Evolutionary conservation across 1,284 basidiomycete genomes (phyloP).

Genomic region (Peniophora sp.): DNA sequence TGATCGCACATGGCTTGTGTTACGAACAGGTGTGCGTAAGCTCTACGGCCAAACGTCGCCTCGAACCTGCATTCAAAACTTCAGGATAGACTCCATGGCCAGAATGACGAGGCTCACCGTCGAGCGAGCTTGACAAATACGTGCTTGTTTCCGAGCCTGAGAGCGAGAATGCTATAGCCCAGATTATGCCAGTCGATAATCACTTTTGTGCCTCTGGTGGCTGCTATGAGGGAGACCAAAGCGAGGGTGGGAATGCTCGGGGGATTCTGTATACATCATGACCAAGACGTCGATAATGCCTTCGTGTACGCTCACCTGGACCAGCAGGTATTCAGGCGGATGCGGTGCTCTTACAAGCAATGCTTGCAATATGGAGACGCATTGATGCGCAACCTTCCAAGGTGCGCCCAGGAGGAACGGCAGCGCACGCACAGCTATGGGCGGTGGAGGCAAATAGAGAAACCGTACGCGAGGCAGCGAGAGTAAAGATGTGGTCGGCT

Average conservation of each 20-base stretch:
- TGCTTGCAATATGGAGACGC: slow-evolving; percentile 52
- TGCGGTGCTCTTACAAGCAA: slow-evolving; percentile 55
- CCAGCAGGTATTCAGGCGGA: slow-evolving; percentile 81
- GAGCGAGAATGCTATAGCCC: slow-evolving; percentile 87
- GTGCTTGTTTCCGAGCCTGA: slow-evolving; percentile 67
- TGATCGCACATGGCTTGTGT: slow-evolving; percentile 80
- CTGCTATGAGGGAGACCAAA: slow-evolving; percentile 71
- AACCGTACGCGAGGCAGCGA: slow-evolving; percentile 58
- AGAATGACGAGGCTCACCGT: slow-evolving; percentile 35
- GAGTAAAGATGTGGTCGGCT: slow-evolving; percentile 62
- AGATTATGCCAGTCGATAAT: slow-evolving; percentile 99
- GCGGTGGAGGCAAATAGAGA: slow-evolving; percentile 61
- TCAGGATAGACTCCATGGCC: too few species aligned
- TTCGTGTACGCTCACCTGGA: slow-evolving; percentile 63
- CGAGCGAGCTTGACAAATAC: slow-evolving; percentile 69
- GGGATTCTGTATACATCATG: slow-evolving; percentile 65
- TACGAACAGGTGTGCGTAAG: slow-evolving; percentile 92
- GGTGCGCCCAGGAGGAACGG: slow-evolving; percentile 80
- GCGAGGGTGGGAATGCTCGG: slow-evolving; percentile 93
- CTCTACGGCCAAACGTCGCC: slow-evolving; percentile 64
- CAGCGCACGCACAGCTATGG: slow-evolving; percentile 41
- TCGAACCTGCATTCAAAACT: slow-evolving; percentile 59
- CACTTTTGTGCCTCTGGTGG: slow-evolving; percentile 68
- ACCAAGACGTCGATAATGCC: neutral
- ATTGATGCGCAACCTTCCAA: slow-evolving; percentile 72